Base-by-base conservation (phyloP, 805 yeast species). In the Kuraishia molischiana region DNA sequence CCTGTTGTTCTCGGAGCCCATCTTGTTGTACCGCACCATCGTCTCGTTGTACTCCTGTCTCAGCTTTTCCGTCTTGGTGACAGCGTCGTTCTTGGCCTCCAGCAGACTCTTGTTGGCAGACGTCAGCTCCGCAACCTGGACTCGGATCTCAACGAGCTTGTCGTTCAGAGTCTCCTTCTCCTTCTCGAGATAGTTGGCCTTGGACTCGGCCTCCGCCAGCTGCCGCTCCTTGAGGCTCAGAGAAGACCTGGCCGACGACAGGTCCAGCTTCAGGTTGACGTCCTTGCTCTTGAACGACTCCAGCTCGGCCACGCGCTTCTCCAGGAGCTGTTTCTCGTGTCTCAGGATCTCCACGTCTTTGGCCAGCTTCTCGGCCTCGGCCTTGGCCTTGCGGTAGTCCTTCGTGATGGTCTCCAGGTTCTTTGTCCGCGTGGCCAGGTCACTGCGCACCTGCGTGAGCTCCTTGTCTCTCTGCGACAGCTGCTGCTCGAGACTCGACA, bases 241-340 rank as follows among this genome's bases (percentile, higher is more conserved):
- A 3, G 73, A 61, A 0, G 72, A 51, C 38, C 65, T 65, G 19
- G 67, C 50, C 3, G 74, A 62, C 1, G 72, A 67, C 20, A 73
- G 51, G 42, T 74, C 78, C 19, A 70, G 49, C 45, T 72, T 73
- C 36, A 66, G 50, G 4, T 73, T 60, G 5, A 69, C 59, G 24
- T 68, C 77, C 21, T 56, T 56, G 36, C 60, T 51, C 21, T 45
- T 50, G n/a, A 66, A 52, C 15, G 61, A 66, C 15, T 51, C 54
- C n/a, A 67, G 49, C n/a, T 69, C 74, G 5, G 54, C 54, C 9
- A 48, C 39, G 34, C 50, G 58, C 37, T 34, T 44, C 38, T 42
- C 43, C 21, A 51, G 26, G 1, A 32, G 24, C 11, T 40, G 54
- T 34, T 63, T 68, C 38, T 73, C 77, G 21, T 55, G 58, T 3